Evolutionary conservation across 2,329 filamentous ascomycete genomes (phyloP).

Genomic region (Exophiala bonariae): DNA sequence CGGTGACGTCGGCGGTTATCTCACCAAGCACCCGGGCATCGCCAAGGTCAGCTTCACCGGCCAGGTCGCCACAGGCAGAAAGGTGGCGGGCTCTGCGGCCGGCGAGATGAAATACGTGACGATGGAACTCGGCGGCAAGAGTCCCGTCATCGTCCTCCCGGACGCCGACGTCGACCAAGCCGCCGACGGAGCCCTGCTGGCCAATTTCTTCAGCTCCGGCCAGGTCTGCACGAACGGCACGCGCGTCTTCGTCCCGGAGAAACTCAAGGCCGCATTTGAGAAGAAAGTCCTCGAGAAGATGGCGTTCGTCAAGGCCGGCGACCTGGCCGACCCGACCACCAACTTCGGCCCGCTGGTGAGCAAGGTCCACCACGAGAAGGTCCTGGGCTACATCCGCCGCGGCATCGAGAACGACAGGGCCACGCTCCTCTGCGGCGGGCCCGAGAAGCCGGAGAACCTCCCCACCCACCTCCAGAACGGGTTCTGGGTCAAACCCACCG

Average conservation of each 20-base stretch:
- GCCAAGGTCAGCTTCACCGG: constrained; percentile 90
- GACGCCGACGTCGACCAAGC: constrained; percentile 77
- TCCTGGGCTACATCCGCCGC: constrained; percentile 72
- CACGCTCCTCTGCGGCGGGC: constrained; percentile 70
- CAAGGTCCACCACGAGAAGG: constrained; percentile 72
- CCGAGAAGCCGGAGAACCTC: constrained; percentile 55
- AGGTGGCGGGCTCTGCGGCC: constrained; percentile 74
- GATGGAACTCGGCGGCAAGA: constrained; percentile 90
- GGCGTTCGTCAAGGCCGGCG: constrained; percentile 66
- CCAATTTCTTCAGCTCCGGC: constrained; percentile 87
- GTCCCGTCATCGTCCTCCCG: constrained; percentile 74
- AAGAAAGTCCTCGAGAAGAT: constrained; percentile 69
- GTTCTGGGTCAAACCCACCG: constrained; percentile 81
- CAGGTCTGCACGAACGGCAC: constrained; percentile 95
- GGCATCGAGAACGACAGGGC: constrained; percentile 74
- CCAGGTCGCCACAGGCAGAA: constrained; percentile 78
- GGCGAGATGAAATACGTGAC: constrained; percentile 86
- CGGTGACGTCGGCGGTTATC: constrained; percentile 72
- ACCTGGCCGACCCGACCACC: constrained; percentile 68
- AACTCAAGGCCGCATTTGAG: constrained; percentile 69
- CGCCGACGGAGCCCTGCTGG: constrained; percentile 89
- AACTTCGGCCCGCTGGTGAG: constrained; percentile 87
- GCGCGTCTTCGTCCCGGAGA: constrained; percentile 74
- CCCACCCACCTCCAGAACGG: constrained; percentile 57
- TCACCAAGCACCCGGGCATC: constrained; percentile 70